Conservation (phyloP, 176 grass and related monocot species). For the Bromus sterilis region DNA sequence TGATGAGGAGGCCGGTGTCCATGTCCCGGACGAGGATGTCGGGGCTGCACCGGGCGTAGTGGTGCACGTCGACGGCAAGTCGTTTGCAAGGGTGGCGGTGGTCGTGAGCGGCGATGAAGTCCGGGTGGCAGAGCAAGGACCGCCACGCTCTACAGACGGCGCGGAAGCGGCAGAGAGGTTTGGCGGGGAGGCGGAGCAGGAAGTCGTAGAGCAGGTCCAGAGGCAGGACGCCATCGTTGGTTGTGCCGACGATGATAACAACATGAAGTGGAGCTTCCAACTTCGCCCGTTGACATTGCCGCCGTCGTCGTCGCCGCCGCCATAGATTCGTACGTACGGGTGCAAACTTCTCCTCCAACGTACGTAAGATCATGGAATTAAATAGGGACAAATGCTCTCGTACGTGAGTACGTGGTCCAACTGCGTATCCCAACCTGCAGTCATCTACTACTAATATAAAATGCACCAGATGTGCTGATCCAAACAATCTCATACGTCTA, state of each 20-base stretch:
- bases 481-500: no score
- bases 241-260: not conserved
- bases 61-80: not conserved
- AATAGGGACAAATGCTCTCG: no score
- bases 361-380: no score
- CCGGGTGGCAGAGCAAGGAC: not conserved
- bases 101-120: not conserved
- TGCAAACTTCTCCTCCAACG: no score
- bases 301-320: no score
- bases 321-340: no score
- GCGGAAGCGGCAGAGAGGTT: not conserved
- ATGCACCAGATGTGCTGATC: no score
- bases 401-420: no score
- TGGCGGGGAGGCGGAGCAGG: not conserved
- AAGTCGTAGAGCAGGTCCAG: not conserved
- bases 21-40: not conserved
- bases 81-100: not conserved
- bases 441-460: no score
- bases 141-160: not conserved
- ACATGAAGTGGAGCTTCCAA: no score
- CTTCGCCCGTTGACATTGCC: no score
- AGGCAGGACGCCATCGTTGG: not conserved
- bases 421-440: no score
- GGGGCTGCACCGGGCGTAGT: rapidly evolving
- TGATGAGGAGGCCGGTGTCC: not conserved